Base-by-base conservation (phyloP, 768 basidiomycete species). In the Naganishia kalamii region DNA sequence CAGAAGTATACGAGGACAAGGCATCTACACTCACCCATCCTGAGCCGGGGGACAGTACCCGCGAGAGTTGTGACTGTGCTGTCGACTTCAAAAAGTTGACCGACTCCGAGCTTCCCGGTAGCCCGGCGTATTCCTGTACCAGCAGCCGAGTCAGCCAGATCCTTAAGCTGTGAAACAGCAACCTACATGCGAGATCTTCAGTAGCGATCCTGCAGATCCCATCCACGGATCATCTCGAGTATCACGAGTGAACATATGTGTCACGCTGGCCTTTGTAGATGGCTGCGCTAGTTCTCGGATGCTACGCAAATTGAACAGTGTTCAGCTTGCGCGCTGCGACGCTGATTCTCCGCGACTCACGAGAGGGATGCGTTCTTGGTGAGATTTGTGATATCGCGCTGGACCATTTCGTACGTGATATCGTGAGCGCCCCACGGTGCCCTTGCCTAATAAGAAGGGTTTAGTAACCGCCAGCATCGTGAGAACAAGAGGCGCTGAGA, bases 261-360 rank as follows among this genome's bases (percentile, higher is more conserved):
- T 87, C 1, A 98, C 47, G 0, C 91, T 84, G 0, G 92, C 92
- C 78, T 98, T 98, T 66, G 85, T 75, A 0, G 86, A 84, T 25
- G 85, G 84, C 0, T 91, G 90, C 0, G 93, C 92, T 0, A 87
- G 83, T 73, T 89, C 84, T 33, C 96, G 86, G 61, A 94, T 88
- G 65, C 91, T 93, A 69, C 32, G 46, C 23, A 44, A 50, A 71
- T 32, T 30, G 23, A 19, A 17, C n/a, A n/a, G 6, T 15, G 12
- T 13, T 59, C 37, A 30, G 27, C 48, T 70, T 66, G 35, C 59
- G 17, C 23, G 4, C 41, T 25, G 15, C 48, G 13, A 30, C 10
- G 4, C 13, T n/a, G 25, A 3, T n/a, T 1, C 30, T 44, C 0
- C 29, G 10, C 29, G 23, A 70, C 80, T 65, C 67, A 90, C 92